phyloP scores from a whole-genome alignment of 495 filamentous ascomycete species.

The Copromyces sp. region DNA sequence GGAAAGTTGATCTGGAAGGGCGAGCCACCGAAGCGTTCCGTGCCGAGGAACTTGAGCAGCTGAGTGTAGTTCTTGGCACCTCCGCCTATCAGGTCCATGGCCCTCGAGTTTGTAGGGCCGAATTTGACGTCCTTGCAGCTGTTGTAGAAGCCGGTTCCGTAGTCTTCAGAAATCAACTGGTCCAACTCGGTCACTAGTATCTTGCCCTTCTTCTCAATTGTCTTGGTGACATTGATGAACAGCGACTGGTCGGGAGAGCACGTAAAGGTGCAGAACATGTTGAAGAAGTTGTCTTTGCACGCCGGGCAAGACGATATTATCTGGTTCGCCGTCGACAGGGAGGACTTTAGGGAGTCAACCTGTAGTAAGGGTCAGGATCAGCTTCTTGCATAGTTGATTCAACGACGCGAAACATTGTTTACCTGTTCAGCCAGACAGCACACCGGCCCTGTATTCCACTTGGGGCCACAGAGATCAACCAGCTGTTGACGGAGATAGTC shows the following conservation, averaged over 20 bases:
- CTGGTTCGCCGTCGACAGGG: slow-evolving; percentile 74
- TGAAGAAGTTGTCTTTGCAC: slow-evolving; percentile 94
- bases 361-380: slow-evolving; percentile 16
- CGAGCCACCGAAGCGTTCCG: slow-evolving; percentile 78
- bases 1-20: slow-evolving; percentile 97
- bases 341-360: slow-evolving; percentile 67
- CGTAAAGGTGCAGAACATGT: slow-evolving; percentile 94
- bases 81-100: slow-evolving; percentile 91
- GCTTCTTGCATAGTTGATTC: not conserved
- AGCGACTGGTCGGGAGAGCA: slow-evolving; percentile 94
- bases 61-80: slow-evolving; percentile 81
- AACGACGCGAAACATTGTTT: slow-evolving; percentile 7
- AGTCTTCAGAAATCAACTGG: slow-evolving; percentile 77
- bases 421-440: slow-evolving; percentile 83
- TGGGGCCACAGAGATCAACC: slow-evolving; percentile 72
- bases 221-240: slow-evolving; percentile 86
- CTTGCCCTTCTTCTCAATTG: slow-evolving; percentile 55
- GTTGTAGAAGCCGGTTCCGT: slow-evolving; percentile 82
- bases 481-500: slow-evolving; percentile 60
- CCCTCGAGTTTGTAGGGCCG: slow-evolving; percentile 79
- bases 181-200: slow-evolving; percentile 76
- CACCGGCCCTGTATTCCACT: slow-evolving; percentile 73
- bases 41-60: slow-evolving; percentile 84
- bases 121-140: slow-evolving; percentile 99
- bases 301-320: slow-evolving; percentile 90